Base-by-base conservation (phyloP, 768 basidiomycete genomes). In the Lactifluus hygrophoroides region DNA sequence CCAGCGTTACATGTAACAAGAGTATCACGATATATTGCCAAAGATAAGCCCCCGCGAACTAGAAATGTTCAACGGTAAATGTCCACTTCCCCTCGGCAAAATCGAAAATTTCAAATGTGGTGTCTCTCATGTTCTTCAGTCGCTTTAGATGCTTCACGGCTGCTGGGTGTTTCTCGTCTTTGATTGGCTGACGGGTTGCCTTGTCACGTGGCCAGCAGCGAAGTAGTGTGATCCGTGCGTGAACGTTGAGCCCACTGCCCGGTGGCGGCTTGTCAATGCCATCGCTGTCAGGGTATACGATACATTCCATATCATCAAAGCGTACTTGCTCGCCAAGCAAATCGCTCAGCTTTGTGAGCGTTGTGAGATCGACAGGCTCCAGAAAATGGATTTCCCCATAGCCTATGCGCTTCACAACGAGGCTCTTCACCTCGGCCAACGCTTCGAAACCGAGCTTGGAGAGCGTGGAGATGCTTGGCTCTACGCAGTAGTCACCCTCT, bases 61-160 rank as follows among this genome's bases (percentile, higher is more conserved):
- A 91, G 76, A 97, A 99, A 74, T 95, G 92, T 68, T 93, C 85
- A 61, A 98, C 96, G 30, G 78, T 83, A 74, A 99, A 98, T 50
- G 84, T 87, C 95, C 95, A 97, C 71, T 81, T 85, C 51, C 96
- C 96, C 66, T 84, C 83, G 65, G 76, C 76, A 54, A 83, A 77
- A 57, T 93, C 86, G 70, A 89, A 98, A 66, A 73, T 74, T 69
- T 89, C 84, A 66, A 94, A 97, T 48, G 80, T 80, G 40, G 94
- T 97, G 54, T 88, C 85, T 69, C 85, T 85, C 80, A 94, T 92
- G 53, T 76, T 79, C 76, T 84, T 85, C 70, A 97, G 74, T 63
- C 88, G 80, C 72, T 89, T 91, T 66, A 94, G 63, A 65, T 90
- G 85, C 64, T 85, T 85, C 38, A 83, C 74, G 40, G 84, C 80